Percentiles rank a stretch among this genome's conserved stretches.
Evolutionary conservation across 805 yeast species (phyloP).

Genomic region (Yarrowia divulgata): DNA sequence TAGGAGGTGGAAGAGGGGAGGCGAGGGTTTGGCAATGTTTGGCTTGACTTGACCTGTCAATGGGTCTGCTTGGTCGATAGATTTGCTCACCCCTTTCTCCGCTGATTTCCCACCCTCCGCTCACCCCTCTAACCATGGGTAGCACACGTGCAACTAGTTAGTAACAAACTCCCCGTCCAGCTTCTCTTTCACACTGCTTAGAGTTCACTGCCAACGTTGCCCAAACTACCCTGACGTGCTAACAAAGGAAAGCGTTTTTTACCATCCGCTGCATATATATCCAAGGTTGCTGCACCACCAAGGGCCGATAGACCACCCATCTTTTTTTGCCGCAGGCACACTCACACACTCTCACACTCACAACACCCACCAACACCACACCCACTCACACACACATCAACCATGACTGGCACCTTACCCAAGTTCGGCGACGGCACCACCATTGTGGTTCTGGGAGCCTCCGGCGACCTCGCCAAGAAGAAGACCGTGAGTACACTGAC

Average conservation of each 20-base stretch:
- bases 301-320: conserved; percentile 10
- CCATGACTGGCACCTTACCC: conserved; percentile 34
- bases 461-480: conserved; percentile 94
- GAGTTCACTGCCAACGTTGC: conserved; percentile 26
- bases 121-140: too few relatives aligned
- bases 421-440: conserved; percentile 69
- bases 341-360: conserved; percentile 1
- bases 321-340: not conserved
- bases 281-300: conserved; percentile 39
- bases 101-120: not conserved
- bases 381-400: conserved; percentile 8
- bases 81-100: too few relatives aligned
- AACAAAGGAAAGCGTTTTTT: conserved; percentile 39
- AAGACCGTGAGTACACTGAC: conserved; percentile 61
- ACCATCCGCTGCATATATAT: conserved; percentile 36
- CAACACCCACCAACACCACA: not conserved
- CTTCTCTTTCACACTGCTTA: conserved; percentile 26
- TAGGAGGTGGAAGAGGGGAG: conserved; percentile 16
- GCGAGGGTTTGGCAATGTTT: not conserved
- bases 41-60: too few relatives aligned
- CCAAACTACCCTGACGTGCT: conserved; percentile 36
- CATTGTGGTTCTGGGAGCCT: conserved; percentile 89
- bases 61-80: too few relatives aligned
- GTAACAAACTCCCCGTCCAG: not conserved
- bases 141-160: conserved; percentile 16